Conservation (phyloP, 176 grass and related monocot species). For the Lolium multiflorum region DNA sequence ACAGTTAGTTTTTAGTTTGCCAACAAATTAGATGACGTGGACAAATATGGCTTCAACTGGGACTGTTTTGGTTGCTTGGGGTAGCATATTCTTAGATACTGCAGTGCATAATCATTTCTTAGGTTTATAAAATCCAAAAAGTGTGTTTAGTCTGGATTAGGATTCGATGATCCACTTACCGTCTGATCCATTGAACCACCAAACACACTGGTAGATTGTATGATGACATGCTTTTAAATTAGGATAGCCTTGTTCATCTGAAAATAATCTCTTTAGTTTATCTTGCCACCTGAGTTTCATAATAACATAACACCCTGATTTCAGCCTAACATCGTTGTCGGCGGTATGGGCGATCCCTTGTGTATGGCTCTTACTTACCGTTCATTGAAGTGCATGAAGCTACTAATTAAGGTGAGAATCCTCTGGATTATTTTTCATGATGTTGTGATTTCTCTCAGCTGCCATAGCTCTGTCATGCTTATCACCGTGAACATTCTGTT, state of each 20-base stretch:
- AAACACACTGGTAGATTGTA: conserved; percentile 14
- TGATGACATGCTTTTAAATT: neutral
- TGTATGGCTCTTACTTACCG: conserved; percentile 5
- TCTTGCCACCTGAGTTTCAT: conserved; percentile 8
- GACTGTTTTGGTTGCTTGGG: neutral
- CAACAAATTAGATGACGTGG: neutral
- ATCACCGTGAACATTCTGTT: conserved; percentile 10
- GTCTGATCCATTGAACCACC: neutral
- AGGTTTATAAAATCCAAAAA: neutral
- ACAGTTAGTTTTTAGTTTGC: neutral
- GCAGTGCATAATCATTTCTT: neutral
- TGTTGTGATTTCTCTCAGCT: conserved; percentile 19
- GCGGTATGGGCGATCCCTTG: neutral
- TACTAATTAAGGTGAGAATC: conserved; percentile 51
- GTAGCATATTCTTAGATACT: neutral
- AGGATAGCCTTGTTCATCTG: neutral
- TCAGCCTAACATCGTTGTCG: conserved; percentile 40
- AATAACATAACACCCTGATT: conserved; percentile 20
- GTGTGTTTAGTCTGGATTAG: neutral
- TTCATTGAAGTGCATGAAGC: conserved; percentile 56
- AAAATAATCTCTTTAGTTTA: conserved; percentile 3
- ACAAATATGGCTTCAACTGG: neutral
- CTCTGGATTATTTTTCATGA: neutral
- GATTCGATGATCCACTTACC: neutral
- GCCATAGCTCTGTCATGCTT: neutral